phyloP scores from a whole-genome alignment of 2,329 filamentous ascomycete species.

The Endoconidiophora polonica region DNA sequence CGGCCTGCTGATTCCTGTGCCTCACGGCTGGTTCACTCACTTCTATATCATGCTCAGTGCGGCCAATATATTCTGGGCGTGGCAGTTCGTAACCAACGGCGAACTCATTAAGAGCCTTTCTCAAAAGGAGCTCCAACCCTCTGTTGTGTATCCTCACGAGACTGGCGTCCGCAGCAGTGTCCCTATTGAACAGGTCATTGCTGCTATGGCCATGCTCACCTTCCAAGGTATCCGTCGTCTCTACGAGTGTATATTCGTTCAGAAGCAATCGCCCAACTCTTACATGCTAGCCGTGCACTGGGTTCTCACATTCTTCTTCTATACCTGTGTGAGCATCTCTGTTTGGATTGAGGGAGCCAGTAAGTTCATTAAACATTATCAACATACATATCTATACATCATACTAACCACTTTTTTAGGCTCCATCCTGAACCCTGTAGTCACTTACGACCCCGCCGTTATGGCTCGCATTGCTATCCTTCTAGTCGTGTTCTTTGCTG shows the following conservation, averaged over 20 bases:
- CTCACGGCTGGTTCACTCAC: slow-evolving; percentile 76
- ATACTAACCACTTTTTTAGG: slow-evolving; percentile 16
- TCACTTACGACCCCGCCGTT: neutral
- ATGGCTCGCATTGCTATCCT: slow-evolving; percentile 23
- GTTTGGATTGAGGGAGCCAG: slow-evolving; percentile 73
- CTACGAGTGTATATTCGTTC: slow-evolving; percentile 53
- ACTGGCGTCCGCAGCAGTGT: slow-evolving; percentile 25
- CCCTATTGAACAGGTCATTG: slow-evolving; percentile 41
- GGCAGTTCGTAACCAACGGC: slow-evolving; percentile 42
- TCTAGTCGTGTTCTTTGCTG: slow-evolving; percentile 48
- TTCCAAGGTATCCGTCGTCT: slow-evolving; percentile 60
- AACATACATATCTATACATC: neutral
- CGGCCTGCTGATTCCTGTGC: slow-evolving; percentile 39
- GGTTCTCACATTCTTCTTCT: slow-evolving; percentile 62
- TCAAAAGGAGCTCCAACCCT: slow-evolving; percentile 20
- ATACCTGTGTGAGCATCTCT: slow-evolving; percentile 53
- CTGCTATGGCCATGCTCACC: slow-evolving; percentile 57
- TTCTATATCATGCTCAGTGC: slow-evolving; percentile 64
- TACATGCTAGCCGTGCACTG: slow-evolving; percentile 80
- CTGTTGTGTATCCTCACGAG: slow-evolving; percentile 5
- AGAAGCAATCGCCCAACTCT: slow-evolving; percentile 47
- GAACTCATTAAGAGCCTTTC: slow-evolving; percentile 32
- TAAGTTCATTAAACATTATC: slow-evolving; percentile 24
- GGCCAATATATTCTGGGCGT: slow-evolving; percentile 58
- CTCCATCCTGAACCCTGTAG: slow-evolving; percentile 17